These are phyloP conservation scores for Xylaria multiplex DNA, from an alignment of 2,329 filamentous ascomycete genomes.

Conservation along the genomic window DNA sequence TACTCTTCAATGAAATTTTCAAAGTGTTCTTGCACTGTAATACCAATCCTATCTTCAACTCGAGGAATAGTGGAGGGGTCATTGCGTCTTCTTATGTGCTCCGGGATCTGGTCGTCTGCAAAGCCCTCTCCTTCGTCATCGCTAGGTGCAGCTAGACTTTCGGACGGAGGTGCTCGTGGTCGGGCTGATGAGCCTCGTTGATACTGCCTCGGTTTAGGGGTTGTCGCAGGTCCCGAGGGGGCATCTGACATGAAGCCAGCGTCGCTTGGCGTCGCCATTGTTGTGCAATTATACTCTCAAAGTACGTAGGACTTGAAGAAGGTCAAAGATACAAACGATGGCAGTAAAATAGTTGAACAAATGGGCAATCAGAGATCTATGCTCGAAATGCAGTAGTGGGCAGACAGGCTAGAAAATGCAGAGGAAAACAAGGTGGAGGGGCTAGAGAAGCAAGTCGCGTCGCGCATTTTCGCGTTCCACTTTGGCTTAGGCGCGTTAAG, in stretches of 20 bases:
- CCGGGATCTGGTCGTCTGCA: slow-evolving; percentile 71
- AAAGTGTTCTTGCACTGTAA: slow-evolving; percentile 79
- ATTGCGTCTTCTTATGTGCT: slow-evolving; percentile 56
- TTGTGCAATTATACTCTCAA: slow-evolving; percentile 22
- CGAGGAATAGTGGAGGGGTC: slow-evolving; percentile 68
- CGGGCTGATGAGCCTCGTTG: slow-evolving; percentile 64
- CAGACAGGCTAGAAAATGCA: slow-evolving; percentile 6
- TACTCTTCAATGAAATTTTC: slow-evolving; percentile 83
- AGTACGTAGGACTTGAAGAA: background rate
- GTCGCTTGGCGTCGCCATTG: slow-evolving; percentile 66
- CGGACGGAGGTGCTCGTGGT: slow-evolving; percentile 69
- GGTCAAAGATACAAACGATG: background rate
- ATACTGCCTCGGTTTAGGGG: slow-evolving; percentile 56
- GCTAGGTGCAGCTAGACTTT: slow-evolving; percentile 68
- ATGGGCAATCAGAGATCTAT: slow-evolving; percentile 20
- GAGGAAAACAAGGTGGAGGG: slow-evolving; percentile 31
- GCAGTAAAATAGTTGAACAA: background rate
- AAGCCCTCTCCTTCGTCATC: slow-evolving; percentile 72
- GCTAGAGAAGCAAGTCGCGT: slow-evolving; percentile 33
- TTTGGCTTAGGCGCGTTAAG: slow-evolving; percentile 33
- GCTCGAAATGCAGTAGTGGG: slow-evolving; percentile 3
- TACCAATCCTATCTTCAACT: slow-evolving; percentile 80
- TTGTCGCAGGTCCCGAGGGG: slow-evolving; percentile 55
- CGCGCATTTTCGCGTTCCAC: slow-evolving; percentile 35
- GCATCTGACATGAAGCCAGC: slow-evolving; percentile 68